These are phyloP conservation scores for Aspergillus coremiiformis DNA, from an alignment of 495 filamentous ascomycete species.

Conservation along the genomic window DNA sequence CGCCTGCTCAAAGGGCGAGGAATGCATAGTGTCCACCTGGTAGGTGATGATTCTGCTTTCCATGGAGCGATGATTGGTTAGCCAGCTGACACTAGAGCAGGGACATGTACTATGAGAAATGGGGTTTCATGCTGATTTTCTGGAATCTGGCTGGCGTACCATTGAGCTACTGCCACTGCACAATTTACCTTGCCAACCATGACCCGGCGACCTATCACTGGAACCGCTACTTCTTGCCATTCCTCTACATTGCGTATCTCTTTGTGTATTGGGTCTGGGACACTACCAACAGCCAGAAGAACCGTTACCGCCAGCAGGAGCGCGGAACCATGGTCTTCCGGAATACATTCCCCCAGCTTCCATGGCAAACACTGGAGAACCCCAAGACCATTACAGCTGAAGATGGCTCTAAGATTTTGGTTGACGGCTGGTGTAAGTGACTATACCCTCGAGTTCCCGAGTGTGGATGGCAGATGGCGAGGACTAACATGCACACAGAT, in stretches of 20 bases:
- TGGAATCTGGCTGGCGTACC: constrained; percentile 98
- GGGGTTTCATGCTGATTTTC: constrained; percentile 99
- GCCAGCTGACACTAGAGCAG: constrained; percentile 19
- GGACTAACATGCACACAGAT: constrained; percentile 31
- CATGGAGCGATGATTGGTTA: neutral
- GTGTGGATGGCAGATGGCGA: neutral
- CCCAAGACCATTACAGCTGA: constrained; percentile 76
- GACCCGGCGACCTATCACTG: constrained; percentile 73
- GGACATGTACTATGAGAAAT: constrained; percentile 99
- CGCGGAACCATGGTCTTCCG: constrained; percentile 64
- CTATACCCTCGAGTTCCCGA: neutral
- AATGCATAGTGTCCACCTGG: constrained; percentile 90
- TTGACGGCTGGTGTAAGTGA: constrained; percentile 79
- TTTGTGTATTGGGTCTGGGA: constrained; percentile 93
- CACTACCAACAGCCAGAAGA: constrained; percentile 89
- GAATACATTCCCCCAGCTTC: constrained; percentile 86
- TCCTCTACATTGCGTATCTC: constrained; percentile 66
- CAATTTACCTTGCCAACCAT: constrained; percentile 87
- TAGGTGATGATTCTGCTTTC: constrained; percentile 21
- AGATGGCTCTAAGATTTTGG: constrained; percentile 73
- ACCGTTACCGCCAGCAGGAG: constrained; percentile 79
- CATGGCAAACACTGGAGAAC: constrained; percentile 81
- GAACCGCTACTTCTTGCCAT: constrained; percentile 57
- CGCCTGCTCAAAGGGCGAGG: constrained; percentile 93
- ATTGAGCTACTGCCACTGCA: constrained; percentile 94